Evolutionary conservation across 345 rosid species (phyloP).

Genomic region (Isatis tinctoria): DNA sequence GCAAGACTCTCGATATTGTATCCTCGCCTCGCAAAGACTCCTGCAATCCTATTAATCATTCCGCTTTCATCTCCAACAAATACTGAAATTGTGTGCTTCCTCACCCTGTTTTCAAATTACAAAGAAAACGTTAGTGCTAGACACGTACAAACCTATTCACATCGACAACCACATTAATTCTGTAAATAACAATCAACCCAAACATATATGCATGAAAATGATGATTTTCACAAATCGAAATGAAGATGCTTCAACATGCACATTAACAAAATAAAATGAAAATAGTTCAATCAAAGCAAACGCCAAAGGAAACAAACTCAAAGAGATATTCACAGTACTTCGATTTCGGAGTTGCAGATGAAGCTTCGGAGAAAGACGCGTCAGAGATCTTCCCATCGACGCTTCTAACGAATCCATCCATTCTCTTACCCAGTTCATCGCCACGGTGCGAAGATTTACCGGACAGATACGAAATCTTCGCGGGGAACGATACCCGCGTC

Average conservation of each 20-base stretch:
- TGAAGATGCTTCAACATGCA: neutral
- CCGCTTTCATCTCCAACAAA: conserved; percentile 99
- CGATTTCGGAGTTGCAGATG: conserved; percentile 23
- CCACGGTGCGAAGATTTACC: neutral
- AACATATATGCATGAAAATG: neutral
- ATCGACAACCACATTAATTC: neutral
- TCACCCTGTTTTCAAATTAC: conserved; percentile 42
- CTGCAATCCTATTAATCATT: conserved; percentile 94
- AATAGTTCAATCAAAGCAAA: neutral
- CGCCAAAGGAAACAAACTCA: neutral
- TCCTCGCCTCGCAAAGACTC: conserved; percentile 94
- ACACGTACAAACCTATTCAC: neutral
- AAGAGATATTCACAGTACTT: conserved; percentile 29
- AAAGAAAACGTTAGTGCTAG: neutral
- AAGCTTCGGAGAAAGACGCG: conserved; percentile 27
- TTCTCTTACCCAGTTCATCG: conserved; percentile 19
- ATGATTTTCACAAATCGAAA: neutral
- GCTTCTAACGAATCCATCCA: conserved; percentile 30
- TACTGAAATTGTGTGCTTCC: conserved; percentile 80
- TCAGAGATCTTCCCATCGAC: conserved; percentile 34
- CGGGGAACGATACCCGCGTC: conserved; percentile 18
- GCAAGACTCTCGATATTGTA: conserved; percentile 98
- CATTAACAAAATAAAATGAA: neutral
- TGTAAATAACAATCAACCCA: neutral
- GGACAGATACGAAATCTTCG: conserved; percentile 10